Evolutionary conservation across 2,329 filamentous ascomycete genomes (phyloP).

Genomic region (Seiridium unicorne): DNA sequence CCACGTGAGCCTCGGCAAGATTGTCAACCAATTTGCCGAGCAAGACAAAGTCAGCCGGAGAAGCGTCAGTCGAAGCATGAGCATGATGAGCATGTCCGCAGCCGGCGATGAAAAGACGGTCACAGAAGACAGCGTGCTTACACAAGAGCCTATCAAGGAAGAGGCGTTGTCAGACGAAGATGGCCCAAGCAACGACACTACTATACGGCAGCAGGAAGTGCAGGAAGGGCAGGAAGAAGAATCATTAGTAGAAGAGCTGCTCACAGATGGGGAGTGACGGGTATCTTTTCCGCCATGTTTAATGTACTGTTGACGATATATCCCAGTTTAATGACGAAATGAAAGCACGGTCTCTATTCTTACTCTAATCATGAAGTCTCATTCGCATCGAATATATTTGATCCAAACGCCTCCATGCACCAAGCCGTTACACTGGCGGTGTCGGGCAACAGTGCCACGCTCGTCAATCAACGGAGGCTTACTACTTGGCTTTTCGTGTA

Average conservation of each 20-base stretch:
- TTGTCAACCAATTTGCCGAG: slow-evolving; percentile 53
- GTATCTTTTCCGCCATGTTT: too few relatives aligned
- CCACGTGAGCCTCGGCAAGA: slow-evolving; percentile 65
- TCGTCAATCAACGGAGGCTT: too few relatives aligned
- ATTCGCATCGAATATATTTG: too few relatives aligned
- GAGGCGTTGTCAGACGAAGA: slow-evolving; percentile 39
- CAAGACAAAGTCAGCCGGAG: slow-evolving; percentile 19
- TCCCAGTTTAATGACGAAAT: too few relatives aligned
- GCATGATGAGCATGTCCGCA: slow-evolving; percentile 41
- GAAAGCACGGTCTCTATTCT: too few relatives aligned
- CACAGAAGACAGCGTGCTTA: slow-evolving; percentile 23
- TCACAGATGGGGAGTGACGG: background rate
- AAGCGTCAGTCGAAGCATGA: slow-evolving; percentile 37
- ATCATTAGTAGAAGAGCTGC: background rate
- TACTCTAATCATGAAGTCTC: too few relatives aligned
- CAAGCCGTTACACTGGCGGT: too few relatives aligned
- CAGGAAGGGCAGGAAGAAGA: slow-evolving; percentile 25
- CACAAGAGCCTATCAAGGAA: slow-evolving; percentile 46
- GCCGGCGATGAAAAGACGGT: slow-evolving; percentile 27
- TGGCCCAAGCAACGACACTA: slow-evolving; percentile 15
- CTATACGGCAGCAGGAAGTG: slow-evolving; percentile 17
- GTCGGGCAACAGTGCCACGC: too few relatives aligned
- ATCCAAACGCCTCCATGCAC: too few relatives aligned
- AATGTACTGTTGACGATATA: too few relatives aligned
- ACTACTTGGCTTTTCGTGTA: too few relatives aligned